Percentiles rank a stretch among this genome's conserved stretches.
Conservation (phyloP, 1,284 basidiomycete genomes). For the Inonotus obliquus region DNA sequence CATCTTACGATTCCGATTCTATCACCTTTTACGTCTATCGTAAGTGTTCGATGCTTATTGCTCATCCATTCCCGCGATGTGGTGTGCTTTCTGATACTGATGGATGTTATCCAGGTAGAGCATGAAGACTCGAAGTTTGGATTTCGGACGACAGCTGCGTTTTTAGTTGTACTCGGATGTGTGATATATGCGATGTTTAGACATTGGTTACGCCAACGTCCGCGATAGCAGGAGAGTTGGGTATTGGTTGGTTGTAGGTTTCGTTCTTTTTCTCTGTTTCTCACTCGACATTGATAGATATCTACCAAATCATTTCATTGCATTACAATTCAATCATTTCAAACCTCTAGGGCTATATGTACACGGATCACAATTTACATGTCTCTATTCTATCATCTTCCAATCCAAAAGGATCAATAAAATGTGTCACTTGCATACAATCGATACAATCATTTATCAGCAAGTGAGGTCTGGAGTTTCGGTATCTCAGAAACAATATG, state of each 20-base stretch:
- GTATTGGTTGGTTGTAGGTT: neutral
- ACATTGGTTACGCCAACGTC: constrained; percentile 10
- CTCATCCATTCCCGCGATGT: neutral
- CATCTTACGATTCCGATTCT: constrained; percentile 17
- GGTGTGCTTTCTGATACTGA: neutral
- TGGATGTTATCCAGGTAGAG: constrained; percentile 4
- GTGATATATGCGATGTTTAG: constrained; percentile 7
- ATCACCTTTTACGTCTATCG: constrained; percentile 18
- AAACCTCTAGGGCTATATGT: too few relatives aligned
- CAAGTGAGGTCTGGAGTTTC: neutral
- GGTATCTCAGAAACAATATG: constrained; percentile 39
- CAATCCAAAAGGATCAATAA: too few relatives aligned
- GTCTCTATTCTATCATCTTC: too few relatives aligned
- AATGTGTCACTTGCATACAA: too few relatives aligned
- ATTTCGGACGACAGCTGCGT: constrained; percentile 15
- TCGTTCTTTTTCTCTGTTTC: neutral
- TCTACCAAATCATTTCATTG: too few relatives aligned
- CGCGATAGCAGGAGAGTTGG: neutral
- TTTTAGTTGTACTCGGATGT: constrained; percentile 5
- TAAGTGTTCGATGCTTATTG: neutral
- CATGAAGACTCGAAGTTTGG: constrained; percentile 10
- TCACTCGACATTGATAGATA: neutral
- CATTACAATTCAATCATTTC: too few relatives aligned
- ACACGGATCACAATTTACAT: too few relatives aligned
- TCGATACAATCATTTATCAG: too few relatives aligned